Base-by-base conservation (phyloP, 257 asterid species). In the Datura wrightii region DNA sequence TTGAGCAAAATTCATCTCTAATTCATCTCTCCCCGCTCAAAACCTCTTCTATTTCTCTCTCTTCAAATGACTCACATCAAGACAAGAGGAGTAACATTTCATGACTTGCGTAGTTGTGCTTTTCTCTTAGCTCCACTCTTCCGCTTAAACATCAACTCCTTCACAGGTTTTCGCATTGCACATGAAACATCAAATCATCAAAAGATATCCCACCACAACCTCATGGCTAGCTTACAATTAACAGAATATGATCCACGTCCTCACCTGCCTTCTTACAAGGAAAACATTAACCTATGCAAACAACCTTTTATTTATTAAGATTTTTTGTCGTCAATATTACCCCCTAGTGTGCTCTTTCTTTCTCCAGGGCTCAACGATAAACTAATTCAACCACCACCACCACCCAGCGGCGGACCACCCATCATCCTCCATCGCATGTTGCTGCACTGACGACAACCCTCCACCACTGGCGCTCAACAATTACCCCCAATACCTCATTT, bases 251-350 rank as follows among this genome's bases (percentile, higher is more conserved):
- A 36, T 66, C 24, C 74, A 66, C 24, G 18, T 36, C 74, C 48
- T 36, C 48, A 14, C 10, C 74, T 13, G 19, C 42, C 48, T 14
- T 41, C 74, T 34, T 36, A 36, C 74, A 36, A 37, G n/a, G 19
- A 36, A 66, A 66, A 34, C 46, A 66, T 36, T 14, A 66, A n/a
- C 78, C 39, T 69, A 41, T 39, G 52, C 34, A 69, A 5, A 69
- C 52, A 39, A 69, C 78, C 78, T 69, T 15, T 69, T 52, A 39
- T 69, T 39, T 69, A 11, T 16, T 69, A 69, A 39, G 34, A 69
- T 69, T 8, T 15, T 16, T 2, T 5, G 15, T 31, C 4, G 4
- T 69, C 52, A 16, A 69, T 69, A 39, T 15, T 41, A 39, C 52
- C 8, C 52, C 15, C 19, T 34, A 34, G 46, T 0, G 5, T 65